Percentiles rank a stretch among this genome's conserved stretches.
These are phyloP conservation scores for Fusarium pininemorale DNA, from an alignment of 2,329 filamentous ascomycete species.

Conservation along the genomic window DNA sequence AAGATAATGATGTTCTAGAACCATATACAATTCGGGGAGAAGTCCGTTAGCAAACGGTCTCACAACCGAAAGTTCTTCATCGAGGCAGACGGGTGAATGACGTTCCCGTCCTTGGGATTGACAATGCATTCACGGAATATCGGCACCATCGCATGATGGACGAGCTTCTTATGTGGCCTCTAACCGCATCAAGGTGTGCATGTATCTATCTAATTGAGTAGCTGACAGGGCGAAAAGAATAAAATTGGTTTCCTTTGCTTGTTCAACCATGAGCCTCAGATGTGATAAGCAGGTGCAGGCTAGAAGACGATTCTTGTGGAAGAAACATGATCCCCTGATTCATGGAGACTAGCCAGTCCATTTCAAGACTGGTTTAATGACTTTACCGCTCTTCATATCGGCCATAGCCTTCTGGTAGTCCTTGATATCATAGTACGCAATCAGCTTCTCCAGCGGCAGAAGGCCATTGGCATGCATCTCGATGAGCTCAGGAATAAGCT, in stretches of 20 bases:
- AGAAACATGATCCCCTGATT: too few species aligned
- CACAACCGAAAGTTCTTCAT: too few species aligned
- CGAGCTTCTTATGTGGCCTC: too few species aligned
- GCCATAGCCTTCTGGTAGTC: background rate
- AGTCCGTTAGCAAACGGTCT: background rate
- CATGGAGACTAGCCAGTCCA: background rate
- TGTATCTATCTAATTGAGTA: rapidly evolving
- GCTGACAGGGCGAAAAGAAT: background rate
- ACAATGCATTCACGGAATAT: too few species aligned
- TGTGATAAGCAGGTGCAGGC: rapidly evolving
- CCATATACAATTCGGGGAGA: background rate
- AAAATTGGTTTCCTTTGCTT: too few species aligned
- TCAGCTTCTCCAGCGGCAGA: background rate
- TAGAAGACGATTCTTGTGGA: background rate
- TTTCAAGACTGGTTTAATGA: background rate
- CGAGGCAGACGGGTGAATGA: background rate
- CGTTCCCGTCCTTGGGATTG: background rate
- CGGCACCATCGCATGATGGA: background rate
- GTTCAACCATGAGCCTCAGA: too few species aligned
- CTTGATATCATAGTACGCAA: background rate
- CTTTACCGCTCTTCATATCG: background rate
- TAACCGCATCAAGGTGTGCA: background rate
- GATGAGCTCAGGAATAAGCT: slow-evolving; percentile 14
- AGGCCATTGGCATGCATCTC: background rate
- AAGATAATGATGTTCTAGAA: background rate